Percentiles rank a stretch among this genome's conserved stretches.
phyloP scores from a whole-genome alignment of 495 filamentous ascomycete species.

The Penicillium daleae region DNA sequence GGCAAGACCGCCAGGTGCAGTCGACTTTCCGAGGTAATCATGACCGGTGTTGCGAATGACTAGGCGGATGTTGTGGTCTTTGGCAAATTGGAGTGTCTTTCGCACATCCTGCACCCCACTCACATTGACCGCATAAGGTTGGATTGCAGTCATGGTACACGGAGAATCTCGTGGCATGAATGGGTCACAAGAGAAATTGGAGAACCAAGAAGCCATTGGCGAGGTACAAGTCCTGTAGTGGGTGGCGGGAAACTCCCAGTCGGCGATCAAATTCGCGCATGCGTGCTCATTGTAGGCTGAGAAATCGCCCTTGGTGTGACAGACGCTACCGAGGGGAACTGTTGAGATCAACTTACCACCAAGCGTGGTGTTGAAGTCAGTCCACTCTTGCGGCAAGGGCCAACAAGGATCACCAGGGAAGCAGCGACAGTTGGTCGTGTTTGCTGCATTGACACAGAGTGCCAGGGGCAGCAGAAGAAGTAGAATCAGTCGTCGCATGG shows the following conservation, averaged over 20 bases:
- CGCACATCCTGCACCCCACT: slow-evolving; percentile 20
- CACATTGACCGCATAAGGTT: slow-evolving; percentile 49
- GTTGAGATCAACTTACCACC: slow-evolving; percentile 36
- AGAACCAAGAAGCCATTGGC: slow-evolving; percentile 49
- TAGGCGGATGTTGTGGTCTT: slow-evolving; percentile 59
- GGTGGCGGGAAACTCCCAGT: slow-evolving; percentile 27
- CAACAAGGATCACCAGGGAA: slow-evolving; percentile 38
- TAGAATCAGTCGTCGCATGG: background rate
- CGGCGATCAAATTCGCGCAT: slow-evolving; percentile 26
- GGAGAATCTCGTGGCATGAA: slow-evolving; percentile 41
- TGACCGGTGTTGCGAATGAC: slow-evolving; percentile 66
- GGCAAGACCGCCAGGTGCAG: slow-evolving; percentile 54
- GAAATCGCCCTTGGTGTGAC: slow-evolving; percentile 32
- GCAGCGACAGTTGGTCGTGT: slow-evolving; percentile 26
- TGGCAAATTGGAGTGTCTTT: slow-evolving; percentile 47
- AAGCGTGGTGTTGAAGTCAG: slow-evolving; percentile 33
- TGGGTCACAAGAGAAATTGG: slow-evolving; percentile 55
- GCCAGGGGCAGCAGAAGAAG: background rate
- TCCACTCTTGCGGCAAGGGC: slow-evolving; percentile 32
- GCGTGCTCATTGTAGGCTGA: slow-evolving; percentile 29
- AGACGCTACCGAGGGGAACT: slow-evolving; percentile 38
- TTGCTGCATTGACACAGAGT: background rate
- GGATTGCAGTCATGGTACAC: slow-evolving; percentile 56
- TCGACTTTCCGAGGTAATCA: slow-evolving; percentile 59
- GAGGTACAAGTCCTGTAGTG: slow-evolving; percentile 37